Conservation (phyloP, 306 rosid species). For the Cucurbita maxima region DNA sequence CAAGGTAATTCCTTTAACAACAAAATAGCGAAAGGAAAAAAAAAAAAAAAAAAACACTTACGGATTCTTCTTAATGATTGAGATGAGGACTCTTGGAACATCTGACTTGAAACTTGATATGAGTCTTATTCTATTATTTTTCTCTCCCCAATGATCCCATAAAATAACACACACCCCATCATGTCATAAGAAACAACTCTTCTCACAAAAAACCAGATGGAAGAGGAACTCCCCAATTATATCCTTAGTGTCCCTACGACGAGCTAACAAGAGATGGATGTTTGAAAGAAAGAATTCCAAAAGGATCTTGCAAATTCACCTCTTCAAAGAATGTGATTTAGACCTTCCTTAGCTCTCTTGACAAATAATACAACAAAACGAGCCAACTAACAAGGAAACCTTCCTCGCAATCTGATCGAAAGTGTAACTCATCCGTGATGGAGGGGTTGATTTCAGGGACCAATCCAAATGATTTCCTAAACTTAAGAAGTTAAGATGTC, state of each 20-base stretch:
- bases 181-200: too few species aligned
- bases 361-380: too few species aligned
- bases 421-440: background rate
- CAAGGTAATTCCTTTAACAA: constrained; percentile 36
- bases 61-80: background rate
- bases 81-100: background rate
- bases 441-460: background rate
- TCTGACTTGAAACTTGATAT: background rate
- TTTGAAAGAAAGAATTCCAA: background rate
- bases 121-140: too few species aligned
- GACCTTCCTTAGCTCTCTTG: background rate
- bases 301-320: too few species aligned
- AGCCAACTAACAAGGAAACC: background rate
- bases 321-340: background rate
- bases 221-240: too few species aligned
- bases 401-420: background rate
- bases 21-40: background rate
- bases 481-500: background rate
- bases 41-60: background rate
- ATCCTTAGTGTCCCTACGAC: background rate
- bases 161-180: too few species aligned
- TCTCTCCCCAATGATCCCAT: too few species aligned
- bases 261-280: background rate
- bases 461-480: background rate
- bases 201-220: too few species aligned